Evolutionary conservation across 2,329 filamentous ascomycete species (phyloP).

Genomic region (Drechslerella dactyloides): DNA sequence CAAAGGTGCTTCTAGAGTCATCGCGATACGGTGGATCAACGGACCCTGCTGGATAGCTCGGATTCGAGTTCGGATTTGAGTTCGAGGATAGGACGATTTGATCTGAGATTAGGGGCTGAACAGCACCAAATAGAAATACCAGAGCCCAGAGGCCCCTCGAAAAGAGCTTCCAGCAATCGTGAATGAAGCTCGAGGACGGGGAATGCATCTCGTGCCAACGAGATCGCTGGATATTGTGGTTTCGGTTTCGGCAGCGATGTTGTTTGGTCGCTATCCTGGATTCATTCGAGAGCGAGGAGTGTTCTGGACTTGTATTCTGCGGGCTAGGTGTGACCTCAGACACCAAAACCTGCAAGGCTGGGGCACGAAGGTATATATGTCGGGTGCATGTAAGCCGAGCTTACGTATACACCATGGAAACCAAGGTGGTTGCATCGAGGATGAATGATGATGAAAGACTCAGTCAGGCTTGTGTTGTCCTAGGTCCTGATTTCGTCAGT

Average conservation of each 20-base stretch:
- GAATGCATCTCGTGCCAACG: conserved; percentile 5
- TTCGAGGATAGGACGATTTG: conserved; percentile 22
- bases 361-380: too few species aligned
- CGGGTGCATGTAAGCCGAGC: too few species aligned
- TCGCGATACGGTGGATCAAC: not conserved
- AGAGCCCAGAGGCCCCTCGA: conserved; percentile 11
- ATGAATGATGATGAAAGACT: too few species aligned
- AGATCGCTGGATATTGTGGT: not conserved
- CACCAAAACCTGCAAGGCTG: too few species aligned
- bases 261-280: not conserved
- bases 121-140: conserved; percentile 9
- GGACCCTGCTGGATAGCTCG: not conserved
- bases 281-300: not conserved
- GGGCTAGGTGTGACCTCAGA: too few species aligned
- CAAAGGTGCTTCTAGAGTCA: conserved; percentile 14
- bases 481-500: too few species aligned
- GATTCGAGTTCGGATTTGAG: not conserved
- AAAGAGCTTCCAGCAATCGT: conserved; percentile 35
- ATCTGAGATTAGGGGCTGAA: conserved; percentile 7
- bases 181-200: conserved; percentile 5
- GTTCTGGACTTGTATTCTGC: not conserved
- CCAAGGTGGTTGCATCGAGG: too few species aligned
- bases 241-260: not conserved
- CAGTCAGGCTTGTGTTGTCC: too few species aligned
- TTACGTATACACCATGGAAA: too few species aligned